phyloP scores from a whole-genome alignment of 2,329 filamentous ascomycete genomes.

The Diaporthe amygdali region DNA sequence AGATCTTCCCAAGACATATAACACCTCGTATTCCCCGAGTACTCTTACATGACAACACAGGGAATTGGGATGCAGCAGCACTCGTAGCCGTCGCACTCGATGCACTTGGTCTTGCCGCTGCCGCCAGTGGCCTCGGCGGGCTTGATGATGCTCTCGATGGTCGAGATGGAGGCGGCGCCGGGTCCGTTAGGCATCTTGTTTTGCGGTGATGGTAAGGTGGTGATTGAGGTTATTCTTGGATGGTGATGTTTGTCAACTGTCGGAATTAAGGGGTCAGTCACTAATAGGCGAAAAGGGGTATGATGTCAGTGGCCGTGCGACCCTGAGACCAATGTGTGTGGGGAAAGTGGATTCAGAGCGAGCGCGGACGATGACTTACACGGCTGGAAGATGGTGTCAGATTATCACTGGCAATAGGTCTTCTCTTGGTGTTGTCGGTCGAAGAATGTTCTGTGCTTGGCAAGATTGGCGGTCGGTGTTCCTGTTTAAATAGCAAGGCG shows the following conservation, averaged over 20 bases:
- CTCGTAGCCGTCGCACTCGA: slow-evolving; percentile 55
- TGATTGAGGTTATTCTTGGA: background rate
- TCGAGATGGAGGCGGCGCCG: slow-evolving; percentile 53
- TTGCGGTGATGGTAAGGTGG: slow-evolving; percentile 23
- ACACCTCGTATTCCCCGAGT: background rate
- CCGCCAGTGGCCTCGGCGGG: slow-evolving; percentile 43
- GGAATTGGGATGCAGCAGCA: slow-evolving; percentile 62
- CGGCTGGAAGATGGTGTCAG: background rate
- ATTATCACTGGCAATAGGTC: background rate
- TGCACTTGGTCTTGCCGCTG: slow-evolving; percentile 49
- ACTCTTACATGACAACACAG: slow-evolving; percentile 53
- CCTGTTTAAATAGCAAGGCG: background rate
- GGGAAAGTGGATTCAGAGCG: background rate
- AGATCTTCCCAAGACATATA: background rate
- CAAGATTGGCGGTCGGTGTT: background rate
- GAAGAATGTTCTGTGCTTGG: background rate
- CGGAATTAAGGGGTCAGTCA: too few species aligned
- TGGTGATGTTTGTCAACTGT: background rate
- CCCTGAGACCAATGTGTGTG: background rate
- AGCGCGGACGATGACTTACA: background rate
- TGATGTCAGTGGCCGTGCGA: background rate
- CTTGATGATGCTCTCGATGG: slow-evolving; percentile 57
- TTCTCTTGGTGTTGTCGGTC: background rate
- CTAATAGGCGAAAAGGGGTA: background rate
- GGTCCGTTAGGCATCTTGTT: slow-evolving; percentile 45